Evolutionary conservation across 768 basidiomycete genomes (phyloP), one percentile per base, ranked within the genome.

Genomic region (Leccinum variicolor): DNA sequence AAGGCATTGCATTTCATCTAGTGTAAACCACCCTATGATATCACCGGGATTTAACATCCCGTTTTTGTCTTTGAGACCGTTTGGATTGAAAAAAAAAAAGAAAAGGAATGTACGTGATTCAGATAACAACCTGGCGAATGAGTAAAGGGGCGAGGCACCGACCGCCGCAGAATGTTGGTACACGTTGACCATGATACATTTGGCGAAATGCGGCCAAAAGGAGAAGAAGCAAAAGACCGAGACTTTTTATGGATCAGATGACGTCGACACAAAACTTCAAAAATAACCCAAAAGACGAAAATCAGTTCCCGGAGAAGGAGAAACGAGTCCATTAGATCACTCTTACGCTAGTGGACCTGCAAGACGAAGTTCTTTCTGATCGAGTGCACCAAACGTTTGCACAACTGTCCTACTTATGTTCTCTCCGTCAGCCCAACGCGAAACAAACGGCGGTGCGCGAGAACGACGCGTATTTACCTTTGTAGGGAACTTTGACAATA

Each of bases 111-210:
- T 56, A 54, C 26, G 47, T 19, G 48, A 59, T 10, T 48, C 57
- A 50, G 34, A 36, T 31, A 33, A 49, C 50, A 36, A 47, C n/a
- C 17, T 41, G 2, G 39, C 17, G 39, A 41, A 41, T 2, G 39
- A 41, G 9, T 0, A 39, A 39, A 39, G 4, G 39, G 39, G 7
- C 4, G 39, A 39, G 39, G 15, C 39, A 39, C n/a, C 39, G n/a
- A n/a, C 9, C 39, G 39, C 36, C 9, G 36, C 36, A 39, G 36
- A 61, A 59, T 63, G 46, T 41, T 67, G 45, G 65, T 71, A 71
- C 69, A 71, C n/a, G 55, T 58, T 58, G 39, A 62, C 21, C 51
- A 68, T 64, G 46, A 58, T 70, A 64, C 64, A 64, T 48, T 4
- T 13, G 3, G 13, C 54, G 54, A 54, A 52, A 61, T 54, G 48